Percentiles rank a stretch among this genome's conserved stretches.
phyloP scores from a whole-genome alignment of 768 basidiomycete species.

The Fomitopsis serialis region DNA sequence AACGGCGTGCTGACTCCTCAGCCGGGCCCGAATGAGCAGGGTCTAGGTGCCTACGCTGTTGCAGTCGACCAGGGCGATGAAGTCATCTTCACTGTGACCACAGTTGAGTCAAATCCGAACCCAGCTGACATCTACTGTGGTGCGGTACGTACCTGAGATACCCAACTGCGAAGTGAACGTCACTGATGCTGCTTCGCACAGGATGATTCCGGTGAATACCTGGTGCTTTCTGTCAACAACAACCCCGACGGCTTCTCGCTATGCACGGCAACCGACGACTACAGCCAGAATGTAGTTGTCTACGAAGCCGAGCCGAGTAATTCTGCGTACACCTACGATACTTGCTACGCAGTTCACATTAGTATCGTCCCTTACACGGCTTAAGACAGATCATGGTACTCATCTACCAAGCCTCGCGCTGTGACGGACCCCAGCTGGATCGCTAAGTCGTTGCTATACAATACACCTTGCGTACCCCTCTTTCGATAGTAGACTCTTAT shows the following conservation, averaged over 20 bases:
- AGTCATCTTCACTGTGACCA: conserved; percentile 33
- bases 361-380: neutral
- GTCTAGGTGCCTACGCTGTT: conserved; percentile 31
- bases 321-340: neutral
- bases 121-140: conserved; percentile 33
- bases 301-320: conserved; percentile 1
- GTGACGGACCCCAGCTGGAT: too few species aligned
- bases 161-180: neutral
- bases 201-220: neutral
- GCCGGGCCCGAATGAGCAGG: conserved; percentile 20
- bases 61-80: conserved; percentile 22
- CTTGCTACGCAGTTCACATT: conserved; percentile 2
- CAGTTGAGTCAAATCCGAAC: conserved; percentile 14
- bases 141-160: conserved; percentile 15
- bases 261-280: conserved; percentile 7
- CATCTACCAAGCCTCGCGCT: too few species aligned
- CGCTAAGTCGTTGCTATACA: too few species aligned
- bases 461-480: too few species aligned
- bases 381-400: too few species aligned
- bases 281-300: conserved; percentile 14
- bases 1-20: conserved; percentile 33
- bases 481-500: too few species aligned
- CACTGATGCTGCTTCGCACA: neutral
- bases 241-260: conserved; percentile 15
- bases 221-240: conserved; percentile 15